Conservation (phyloP, 1,284 basidiomycete species). For the Ustanciosporium gigantosporum region DNA sequence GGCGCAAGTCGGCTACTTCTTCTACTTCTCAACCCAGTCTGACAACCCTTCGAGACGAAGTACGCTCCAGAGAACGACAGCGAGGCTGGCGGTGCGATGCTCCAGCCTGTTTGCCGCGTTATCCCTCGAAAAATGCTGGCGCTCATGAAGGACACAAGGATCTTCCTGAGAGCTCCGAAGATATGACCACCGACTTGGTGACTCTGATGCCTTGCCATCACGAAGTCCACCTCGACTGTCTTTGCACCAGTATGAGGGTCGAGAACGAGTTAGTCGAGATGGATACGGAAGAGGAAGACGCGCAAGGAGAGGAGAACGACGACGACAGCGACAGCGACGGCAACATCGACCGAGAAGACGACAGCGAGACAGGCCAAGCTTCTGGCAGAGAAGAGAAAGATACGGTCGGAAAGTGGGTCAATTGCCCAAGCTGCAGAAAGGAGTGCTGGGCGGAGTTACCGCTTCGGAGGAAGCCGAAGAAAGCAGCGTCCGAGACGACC, state of each 20-base stretch:
- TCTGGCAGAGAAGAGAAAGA: not conserved
- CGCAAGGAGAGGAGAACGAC: conserved; percentile 15
- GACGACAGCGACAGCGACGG: conserved; percentile 3
- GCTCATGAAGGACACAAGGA: conserved; percentile 19
- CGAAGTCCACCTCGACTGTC: conserved; percentile 54
- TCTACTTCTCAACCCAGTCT: not conserved
- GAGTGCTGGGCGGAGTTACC: conserved; percentile 55
- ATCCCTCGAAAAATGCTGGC: conserved; percentile 12
- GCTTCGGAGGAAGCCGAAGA: conserved; percentile 18
- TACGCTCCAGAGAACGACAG: conserved; percentile 39
- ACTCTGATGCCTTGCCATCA: conserved; percentile 51
- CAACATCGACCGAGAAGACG: conserved; percentile 2
- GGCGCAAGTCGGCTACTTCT: too few species aligned
- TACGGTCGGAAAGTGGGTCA: conserved; percentile 55
- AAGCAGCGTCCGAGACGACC: too few species aligned
- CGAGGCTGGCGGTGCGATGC: conserved; percentile 53
- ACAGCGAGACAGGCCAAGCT: not conserved
- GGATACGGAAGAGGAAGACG: conserved; percentile 3
- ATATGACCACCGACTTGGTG: conserved; percentile 32
- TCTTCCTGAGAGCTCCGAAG: conserved; percentile 13
- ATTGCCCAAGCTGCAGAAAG: conserved; percentile 49
- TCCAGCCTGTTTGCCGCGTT: conserved; percentile 48
- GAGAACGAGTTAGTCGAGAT: conserved; percentile 14
- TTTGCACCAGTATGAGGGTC: conserved; percentile 49
- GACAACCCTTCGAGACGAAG: conserved; percentile 43